Evolutionary conservation across 2,329 filamentous ascomycete genomes (phyloP), one percentile per base, ranked within the genome.

Genomic region (Neopestalotiopsis rosae): DNA sequence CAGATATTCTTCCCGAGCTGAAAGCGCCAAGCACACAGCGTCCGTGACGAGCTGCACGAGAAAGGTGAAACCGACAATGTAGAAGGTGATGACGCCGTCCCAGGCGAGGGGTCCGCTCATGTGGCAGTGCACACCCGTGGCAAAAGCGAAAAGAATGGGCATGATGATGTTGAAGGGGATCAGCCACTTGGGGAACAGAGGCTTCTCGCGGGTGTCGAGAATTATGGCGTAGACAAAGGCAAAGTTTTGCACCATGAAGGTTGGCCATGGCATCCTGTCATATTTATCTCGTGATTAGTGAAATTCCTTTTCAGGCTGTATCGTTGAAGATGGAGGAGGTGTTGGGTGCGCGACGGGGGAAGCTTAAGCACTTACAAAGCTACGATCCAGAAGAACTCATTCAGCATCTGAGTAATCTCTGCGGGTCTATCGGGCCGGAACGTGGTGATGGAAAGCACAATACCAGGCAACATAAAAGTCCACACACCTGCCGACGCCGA

Each of bases 221-320:
- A 65, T 65, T 2, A 65, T 65, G n/a, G 62, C 62, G 13, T 65
- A 65, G 42, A 65, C 62, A 65, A 65, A 65, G 13, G 62, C 62
- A 52, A 65, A 65, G 10, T 65, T 65, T 32, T 65, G 62, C 40
- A 65, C 62, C 62, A 65, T 65, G 2, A 65, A 65, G 17, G 62
- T 65, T 24, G 62, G 62, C 62, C 62, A 65, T 1, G 62, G 62
- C 62, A 65, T 65, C 28, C 62, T 65, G 10, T 4, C 20, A 56
- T 20, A 4, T 2, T n/a, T 56, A 56, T 38, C 5, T 7, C 34
- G 2, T 38, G 34, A 10, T 38, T 38, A 38, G 34, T 38, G 2
- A 9, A 3, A 10, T 38, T 38, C 1, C 6, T 7, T 38, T 38
- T 10, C 34, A 3, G 5, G 1, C 34, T n/a, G 42, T 28, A 3